Percentiles rank a stretch among this genome's conserved stretches.
Conservation (phyloP, 306 rosid species). For the Cyclanthera cordifolia region DNA sequence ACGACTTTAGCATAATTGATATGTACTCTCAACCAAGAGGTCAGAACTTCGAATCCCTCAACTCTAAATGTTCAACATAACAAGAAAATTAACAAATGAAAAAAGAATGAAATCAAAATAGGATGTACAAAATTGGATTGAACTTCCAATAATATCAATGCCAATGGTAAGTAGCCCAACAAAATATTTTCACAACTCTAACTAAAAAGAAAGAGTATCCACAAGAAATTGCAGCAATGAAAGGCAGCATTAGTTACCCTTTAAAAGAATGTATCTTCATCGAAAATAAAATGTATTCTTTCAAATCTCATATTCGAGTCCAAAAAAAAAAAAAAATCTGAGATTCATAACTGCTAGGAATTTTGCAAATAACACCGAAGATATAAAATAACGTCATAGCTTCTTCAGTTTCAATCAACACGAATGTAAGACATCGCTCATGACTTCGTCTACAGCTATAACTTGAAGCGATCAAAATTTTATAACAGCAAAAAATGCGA, state of each 20-base stretch:
- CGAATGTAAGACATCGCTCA: background rate
- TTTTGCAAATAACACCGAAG: background rate
- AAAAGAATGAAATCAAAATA: background rate
- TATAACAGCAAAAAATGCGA: background rate
- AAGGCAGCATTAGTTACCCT: too few relatives aligned
- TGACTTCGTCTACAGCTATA: background rate
- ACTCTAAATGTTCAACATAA: too few relatives aligned
- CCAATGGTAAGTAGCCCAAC: background rate
- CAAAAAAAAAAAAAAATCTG: too few relatives aligned
- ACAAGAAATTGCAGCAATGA: too few relatives aligned
- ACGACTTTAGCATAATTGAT: too few relatives aligned
- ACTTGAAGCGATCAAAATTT: background rate
- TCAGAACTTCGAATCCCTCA: too few relatives aligned
- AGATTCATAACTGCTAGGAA: background rate
- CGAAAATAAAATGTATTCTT: background rate
- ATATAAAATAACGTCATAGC: background rate
- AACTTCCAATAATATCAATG: background rate
- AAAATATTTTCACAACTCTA: background rate
- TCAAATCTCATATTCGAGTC: too few relatives aligned
- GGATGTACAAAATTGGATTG: background rate
- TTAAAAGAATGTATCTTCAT: too few relatives aligned
- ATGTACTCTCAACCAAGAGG: too few relatives aligned
- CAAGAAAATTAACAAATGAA: background rate
- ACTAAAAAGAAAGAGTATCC: too few relatives aligned
- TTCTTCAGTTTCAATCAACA: too few relatives aligned